Percentiles rank a stretch among this genome's conserved stretches.
phyloP scores from a whole-genome alignment of 352 stramenopile species.

The Globisporangium okanoganense region DNA sequence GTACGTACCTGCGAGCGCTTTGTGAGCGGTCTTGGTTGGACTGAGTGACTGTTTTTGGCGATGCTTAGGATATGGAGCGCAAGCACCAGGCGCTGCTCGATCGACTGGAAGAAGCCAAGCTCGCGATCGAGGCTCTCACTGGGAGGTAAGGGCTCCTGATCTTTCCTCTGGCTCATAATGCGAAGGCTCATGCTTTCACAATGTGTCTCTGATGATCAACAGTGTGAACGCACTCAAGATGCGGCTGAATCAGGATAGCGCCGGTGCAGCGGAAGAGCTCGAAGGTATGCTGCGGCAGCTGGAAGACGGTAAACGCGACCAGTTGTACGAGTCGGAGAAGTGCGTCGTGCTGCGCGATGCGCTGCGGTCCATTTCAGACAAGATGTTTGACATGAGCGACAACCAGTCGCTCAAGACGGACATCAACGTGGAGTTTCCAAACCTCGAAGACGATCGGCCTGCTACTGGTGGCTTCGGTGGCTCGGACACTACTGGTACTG shows the following conservation, averaged over 20 bases:
- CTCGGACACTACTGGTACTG: slow-evolving; percentile 8
- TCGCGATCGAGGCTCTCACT: slow-evolving; percentile 61
- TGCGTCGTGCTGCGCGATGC: slow-evolving; percentile 48
- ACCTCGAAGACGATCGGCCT: slow-evolving; percentile 17
- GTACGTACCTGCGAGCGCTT: slow-evolving; percentile 21
- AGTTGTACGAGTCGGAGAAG: slow-evolving; percentile 57
- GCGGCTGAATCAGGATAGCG: slow-evolving; percentile 66
- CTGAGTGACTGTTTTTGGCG: not conserved
- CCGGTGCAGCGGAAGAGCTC: slow-evolving; percentile 54
- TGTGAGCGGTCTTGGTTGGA: not conserved
- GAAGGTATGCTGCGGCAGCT: slow-evolving; percentile 65
- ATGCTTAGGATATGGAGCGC: slow-evolving; percentile 51
- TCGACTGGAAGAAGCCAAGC: slow-evolving; percentile 63
- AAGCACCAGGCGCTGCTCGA: slow-evolving; percentile 60
- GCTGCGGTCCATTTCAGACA: slow-evolving; percentile 47
- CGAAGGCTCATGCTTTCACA: not conserved
- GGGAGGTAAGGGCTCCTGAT: slow-evolving; percentile 36
- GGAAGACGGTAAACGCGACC: slow-evolving; percentile 61
- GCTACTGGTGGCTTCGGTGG: slow-evolving; percentile 13
- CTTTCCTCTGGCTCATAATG: not conserved
- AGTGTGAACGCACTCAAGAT: slow-evolving; percentile 73
- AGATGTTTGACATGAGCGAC: slow-evolving; percentile 43
- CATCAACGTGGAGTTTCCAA: slow-evolving; percentile 42
- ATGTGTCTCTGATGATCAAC: not conserved
- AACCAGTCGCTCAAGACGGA: slow-evolving; percentile 44